Base-by-base conservation (phyloP, 1,139 yeast genomes). In the Petasospora fabianii region DNA sequence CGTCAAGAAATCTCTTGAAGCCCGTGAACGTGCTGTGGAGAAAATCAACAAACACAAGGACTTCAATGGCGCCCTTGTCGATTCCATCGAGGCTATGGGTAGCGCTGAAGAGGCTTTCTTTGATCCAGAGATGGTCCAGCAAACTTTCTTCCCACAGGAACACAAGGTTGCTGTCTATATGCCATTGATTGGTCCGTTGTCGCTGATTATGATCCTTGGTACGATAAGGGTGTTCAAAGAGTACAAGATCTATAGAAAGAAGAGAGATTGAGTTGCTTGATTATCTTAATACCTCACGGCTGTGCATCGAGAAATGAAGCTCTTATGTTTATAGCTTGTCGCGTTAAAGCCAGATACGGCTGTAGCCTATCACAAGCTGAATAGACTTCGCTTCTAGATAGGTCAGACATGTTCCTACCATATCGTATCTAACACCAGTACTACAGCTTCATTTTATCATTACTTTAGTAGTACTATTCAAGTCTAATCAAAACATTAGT, bases 81-180 rank as follows among this genome's bases (percentile, higher is more conserved):
- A 65, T 17, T 78, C 95, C 1, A 76, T 81, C 12, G 55, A 60
- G 15, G 78, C 92, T 7, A 67, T 76, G 22, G 59, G 65, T 30
- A 60, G 66, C 26, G 79, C 95, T 1, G 84, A 87, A 53, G 66
- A 68, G 28, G 97, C 97, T 0, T 90, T 92, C 55, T 92, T 90
- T 59, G 95, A 90, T 50, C 84, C 85, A 53, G 90, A 84, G 60
- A 90, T 92, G 95, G 92, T 90, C 8, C 96, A 87, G 55, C 97
- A 90, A 56, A 85, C 84, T 35, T 88, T 84, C 55, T 88, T 90
- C 68, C 97, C 97, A 0, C 90, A 86, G 49, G 97, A 90, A 56
- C 97, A 92, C 59, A 88, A 87, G 58, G 68, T 90, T 55, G 97
- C 97, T 0, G 96, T 92, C 0, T 92, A 88, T 50, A 68, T 87